Base-by-base conservation (phyloP, 306 rosid species). In the Hippophae rhamnoides region DNA sequence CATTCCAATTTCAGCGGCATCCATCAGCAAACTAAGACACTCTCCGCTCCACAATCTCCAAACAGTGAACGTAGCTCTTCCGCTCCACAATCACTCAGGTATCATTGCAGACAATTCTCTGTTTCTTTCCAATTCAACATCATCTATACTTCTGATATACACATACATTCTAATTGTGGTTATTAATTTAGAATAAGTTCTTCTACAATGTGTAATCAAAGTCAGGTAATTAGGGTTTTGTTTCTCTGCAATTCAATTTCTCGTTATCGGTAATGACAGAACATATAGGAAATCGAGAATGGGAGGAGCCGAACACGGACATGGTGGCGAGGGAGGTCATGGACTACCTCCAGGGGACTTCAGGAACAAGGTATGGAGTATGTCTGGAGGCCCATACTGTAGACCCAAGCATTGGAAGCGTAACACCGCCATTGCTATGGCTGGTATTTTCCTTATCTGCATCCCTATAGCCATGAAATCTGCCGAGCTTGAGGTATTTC, bases 351-450 rank as follows among this genome's bases (percentile, higher is more conserved):
- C 51, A 5, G 77, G 80, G 3, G 99, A 93, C 71, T 88, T 88
- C 79, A 81, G 97, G 79, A 59, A 56, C 69, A 93, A 88, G 75
- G 99, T 93, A 6, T 93, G 99, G 99, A 88, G 95, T 70, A 88
- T 93, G 90, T 47, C 72, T 11, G 99, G 99, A 26, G 99, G 99
- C 38, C 89, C 96, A 13, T 0, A 93, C 79, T 93, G 97, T 43
- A 79, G 99, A 42, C 99, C 99, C 57, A 86, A 82, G 71, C 90
- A 93, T 72, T 93, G 99, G 99, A 86, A 71, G 75, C 95, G 95
- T 56, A 93, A 93, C 76, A 93, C 99, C 8, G 97, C 90, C 60
- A 69, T 88, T 3, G 99, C 97, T 27, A 86, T 93, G 99, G 67
- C 74, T 55, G 99, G 97, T 7, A 74, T 86, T 58, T 71, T 93